Percentiles rank a stretch among this genome's conserved stretches.
These are phyloP conservation scores for Backusella macrospora DNA, from an alignment of 192 early-diverging fungal species.

Conservation along the genomic window DNA sequence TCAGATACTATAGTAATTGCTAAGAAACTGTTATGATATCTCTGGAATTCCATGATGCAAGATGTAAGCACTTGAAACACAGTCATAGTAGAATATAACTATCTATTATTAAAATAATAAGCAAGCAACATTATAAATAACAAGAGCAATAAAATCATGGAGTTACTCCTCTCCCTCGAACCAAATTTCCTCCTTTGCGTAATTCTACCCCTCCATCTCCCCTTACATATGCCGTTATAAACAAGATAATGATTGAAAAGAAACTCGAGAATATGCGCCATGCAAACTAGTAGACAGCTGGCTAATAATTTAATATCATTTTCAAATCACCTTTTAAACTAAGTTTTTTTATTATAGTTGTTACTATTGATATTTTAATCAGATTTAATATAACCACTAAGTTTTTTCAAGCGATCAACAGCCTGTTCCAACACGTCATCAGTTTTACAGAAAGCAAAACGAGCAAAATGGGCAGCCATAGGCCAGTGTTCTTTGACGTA, in stretches of 20 bases:
- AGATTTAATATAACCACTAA: slow-evolving; percentile 55
- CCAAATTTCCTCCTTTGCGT: neutral
- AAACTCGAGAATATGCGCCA: neutral
- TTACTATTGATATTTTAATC: neutral
- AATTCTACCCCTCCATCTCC: neutral
- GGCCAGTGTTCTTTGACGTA: slow-evolving; percentile 69
- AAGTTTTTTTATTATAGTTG: neutral
- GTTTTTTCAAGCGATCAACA: slow-evolving; percentile 61
- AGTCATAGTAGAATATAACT: no score
- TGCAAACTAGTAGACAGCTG: slow-evolving; percentile 7
- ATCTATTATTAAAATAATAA: neutral
- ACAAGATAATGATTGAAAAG: neutral
- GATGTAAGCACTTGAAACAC: no score
- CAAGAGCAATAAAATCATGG: neutral
- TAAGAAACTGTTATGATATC: no score
- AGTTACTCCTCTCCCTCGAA: neutral
- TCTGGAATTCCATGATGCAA: no score
- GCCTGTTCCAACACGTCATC: slow-evolving; percentile 80
- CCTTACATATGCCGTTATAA: neutral
- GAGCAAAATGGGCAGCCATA: slow-evolving; percentile 72
- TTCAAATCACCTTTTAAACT: slow-evolving; percentile 2
- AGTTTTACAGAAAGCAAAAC: slow-evolving; percentile 95
- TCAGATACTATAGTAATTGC: no score
- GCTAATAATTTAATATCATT: slow-evolving; percentile 7
- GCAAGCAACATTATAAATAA: neutral